Percentiles rank a stretch among this genome's conserved stretches.
Evolutionary conservation across 2,329 filamentous ascomycete species (phyloP).

Genomic region (Colletotrichum sp.): DNA sequence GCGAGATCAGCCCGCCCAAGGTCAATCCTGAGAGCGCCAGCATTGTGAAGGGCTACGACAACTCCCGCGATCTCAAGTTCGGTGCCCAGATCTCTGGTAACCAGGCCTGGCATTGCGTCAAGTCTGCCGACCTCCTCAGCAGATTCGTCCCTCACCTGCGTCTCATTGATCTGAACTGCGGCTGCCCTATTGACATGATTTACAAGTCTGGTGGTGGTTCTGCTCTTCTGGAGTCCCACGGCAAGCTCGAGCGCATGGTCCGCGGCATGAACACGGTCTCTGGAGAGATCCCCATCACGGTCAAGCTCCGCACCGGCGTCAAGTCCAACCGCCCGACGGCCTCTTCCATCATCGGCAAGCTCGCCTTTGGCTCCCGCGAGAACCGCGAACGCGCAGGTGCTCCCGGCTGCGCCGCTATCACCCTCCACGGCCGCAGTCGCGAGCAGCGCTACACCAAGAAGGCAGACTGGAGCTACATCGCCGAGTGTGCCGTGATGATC

Average conservation of each 20-base stretch:
- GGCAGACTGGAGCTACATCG: conserved; percentile 96
- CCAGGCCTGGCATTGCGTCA: conserved; percentile 89
- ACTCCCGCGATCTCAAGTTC: conserved; percentile 83
- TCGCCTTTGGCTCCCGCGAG: conserved; percentile 81
- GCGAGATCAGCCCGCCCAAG: conserved; percentile 75
- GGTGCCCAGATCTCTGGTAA: conserved; percentile 92
- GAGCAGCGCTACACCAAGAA: conserved; percentile 92
- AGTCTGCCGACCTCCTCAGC: conserved; percentile 83
- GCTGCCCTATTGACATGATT: conserved; percentile 94
- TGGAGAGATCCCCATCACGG: conserved; percentile 87
- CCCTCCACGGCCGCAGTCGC: conserved; percentile 88
- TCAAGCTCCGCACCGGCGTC: conserved; percentile 93
- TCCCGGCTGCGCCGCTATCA: conserved; percentile 91
- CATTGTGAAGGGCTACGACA: conserved; percentile 79
- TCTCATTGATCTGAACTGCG: conserved; percentile 94
- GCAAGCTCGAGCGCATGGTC: conserved; percentile 92
- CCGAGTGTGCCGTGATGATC: conserved; percentile 85
- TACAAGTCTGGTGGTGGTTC: conserved; percentile 89
- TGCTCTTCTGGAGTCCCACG: conserved; percentile 84
- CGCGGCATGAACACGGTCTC: conserved; percentile 96
- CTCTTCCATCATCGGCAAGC: conserved; percentile 78
- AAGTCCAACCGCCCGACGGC: conserved; percentile 81
- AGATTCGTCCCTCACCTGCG: conserved; percentile 81
- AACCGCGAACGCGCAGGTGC: conserved; percentile 72
- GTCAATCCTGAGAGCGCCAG: conserved; percentile 57